Evolutionary conservation across 495 filamentous ascomycete species (phyloP).

Genomic region (Oleoguttula mirabilis): DNA sequence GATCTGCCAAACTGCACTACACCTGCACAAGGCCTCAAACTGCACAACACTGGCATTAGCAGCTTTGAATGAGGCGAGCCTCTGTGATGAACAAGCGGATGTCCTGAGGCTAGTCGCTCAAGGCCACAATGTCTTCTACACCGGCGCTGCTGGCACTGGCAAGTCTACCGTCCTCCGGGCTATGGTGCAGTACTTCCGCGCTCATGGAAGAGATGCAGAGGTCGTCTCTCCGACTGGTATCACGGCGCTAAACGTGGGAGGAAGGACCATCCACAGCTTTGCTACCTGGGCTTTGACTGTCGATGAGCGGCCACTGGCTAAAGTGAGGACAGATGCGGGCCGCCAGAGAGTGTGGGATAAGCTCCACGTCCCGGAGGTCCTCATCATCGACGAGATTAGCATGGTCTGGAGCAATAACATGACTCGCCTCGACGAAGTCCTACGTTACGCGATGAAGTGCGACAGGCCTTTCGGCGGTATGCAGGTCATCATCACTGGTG

Average conservation of each 20-base stretch:
- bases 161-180: constrained; percentile 44
- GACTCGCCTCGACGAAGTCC: constrained; percentile 41
- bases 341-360: constrained; percentile 38
- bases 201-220: constrained; percentile 28
- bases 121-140: too few relatives aligned
- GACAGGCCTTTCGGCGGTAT: constrained; percentile 32
- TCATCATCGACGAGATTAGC: constrained; percentile 37
- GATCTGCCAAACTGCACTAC: too few relatives aligned
- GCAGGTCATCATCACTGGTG: constrained; percentile 34
- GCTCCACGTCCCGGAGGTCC: constrained; percentile 31
- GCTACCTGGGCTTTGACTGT: constrained; percentile 39
- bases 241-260: constrained; percentile 40
- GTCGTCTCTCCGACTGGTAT: constrained; percentile 47
- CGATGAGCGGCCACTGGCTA: constrained; percentile 21
- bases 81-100: too few relatives aligned
- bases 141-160: constrained; percentile 48
- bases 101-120: too few relatives aligned
- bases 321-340: constrained; percentile 26
- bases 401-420: constrained; percentile 48
- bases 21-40: too few relatives aligned
- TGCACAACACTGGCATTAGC: too few relatives aligned
- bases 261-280: constrained; percentile 42
- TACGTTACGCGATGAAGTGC: constrained; percentile 36
- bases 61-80: too few relatives aligned
- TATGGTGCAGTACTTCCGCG: constrained; percentile 31